These are phyloP conservation scores for Cladosporium sp. DNA, from an alignment of 2,329 filamentous ascomycete species.

Conservation along the genomic window DNA sequence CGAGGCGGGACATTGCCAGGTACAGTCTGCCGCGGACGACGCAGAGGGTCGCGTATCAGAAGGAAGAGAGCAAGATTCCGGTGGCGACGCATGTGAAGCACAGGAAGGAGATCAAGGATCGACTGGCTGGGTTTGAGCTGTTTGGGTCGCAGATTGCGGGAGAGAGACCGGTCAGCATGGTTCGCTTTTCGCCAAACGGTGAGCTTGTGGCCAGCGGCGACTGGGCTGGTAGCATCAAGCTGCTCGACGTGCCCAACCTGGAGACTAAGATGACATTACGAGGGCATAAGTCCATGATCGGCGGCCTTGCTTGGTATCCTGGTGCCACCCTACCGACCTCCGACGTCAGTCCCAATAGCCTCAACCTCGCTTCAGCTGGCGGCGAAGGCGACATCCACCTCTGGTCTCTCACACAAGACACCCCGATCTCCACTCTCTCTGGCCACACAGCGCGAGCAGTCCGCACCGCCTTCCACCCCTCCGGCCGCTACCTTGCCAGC, in stretches of 20 bases:
- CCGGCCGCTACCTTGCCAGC: conserved; percentile 80
- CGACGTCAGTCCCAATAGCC: conserved; percentile 59
- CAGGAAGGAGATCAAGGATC: conserved; percentile 80
- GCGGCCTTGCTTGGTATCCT: conserved; percentile 85
- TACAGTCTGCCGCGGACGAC: conserved; percentile 81
- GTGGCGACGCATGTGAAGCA: conserved; percentile 88
- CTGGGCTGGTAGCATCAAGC: conserved; percentile 82
- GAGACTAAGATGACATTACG: conserved; percentile 69
- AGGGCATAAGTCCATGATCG: conserved; percentile 83
- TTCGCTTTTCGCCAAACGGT: conserved; percentile 80
- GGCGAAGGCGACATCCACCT: conserved; percentile 83
- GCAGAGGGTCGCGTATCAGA: conserved; percentile 68
- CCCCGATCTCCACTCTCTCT: conserved; percentile 71
- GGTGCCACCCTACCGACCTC: conserved; percentile 66
- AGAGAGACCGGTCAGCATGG: conserved; percentile 85
- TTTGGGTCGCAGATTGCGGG: conserved; percentile 91
- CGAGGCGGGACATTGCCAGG: conserved; percentile 69
- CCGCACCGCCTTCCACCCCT: conserved; percentile 89
- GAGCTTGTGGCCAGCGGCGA: conserved; percentile 82
- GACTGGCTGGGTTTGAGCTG: conserved; percentile 74
- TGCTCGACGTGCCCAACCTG: conserved; percentile 77
- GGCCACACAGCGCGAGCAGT: conserved; percentile 86
- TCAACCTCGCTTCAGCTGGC: conserved; percentile 86
- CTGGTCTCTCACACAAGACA: conserved; percentile 84
- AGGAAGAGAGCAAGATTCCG: conserved; percentile 73